phyloP scores from a whole-genome alignment of 2,329 filamentous ascomycete genomes.

The Aspergillus arachidicola region DNA sequence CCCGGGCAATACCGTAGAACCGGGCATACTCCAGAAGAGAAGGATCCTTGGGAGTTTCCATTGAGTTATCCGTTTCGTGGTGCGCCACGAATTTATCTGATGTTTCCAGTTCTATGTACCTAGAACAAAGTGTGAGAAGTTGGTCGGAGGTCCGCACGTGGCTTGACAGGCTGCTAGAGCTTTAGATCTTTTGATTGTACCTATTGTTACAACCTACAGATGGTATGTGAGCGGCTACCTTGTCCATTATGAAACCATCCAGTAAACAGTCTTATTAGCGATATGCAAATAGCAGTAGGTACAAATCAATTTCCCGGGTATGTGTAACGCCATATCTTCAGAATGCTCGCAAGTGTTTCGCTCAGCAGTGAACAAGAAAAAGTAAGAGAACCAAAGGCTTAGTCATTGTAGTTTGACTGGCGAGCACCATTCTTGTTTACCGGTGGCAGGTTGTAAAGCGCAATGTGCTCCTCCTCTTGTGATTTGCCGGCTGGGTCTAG shows the following conservation, averaged over 20 bases:
- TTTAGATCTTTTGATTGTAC: not conserved
- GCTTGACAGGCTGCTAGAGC: not conserved
- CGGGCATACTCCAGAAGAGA: slow-evolving; percentile 52
- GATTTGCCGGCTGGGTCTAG: slow-evolving; percentile 49
- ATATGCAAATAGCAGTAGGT: not conserved
- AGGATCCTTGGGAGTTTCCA: slow-evolving; percentile 28
- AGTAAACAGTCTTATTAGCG: not conserved
- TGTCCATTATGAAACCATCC: not conserved
- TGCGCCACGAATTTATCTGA: not conserved
- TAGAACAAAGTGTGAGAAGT: not conserved
- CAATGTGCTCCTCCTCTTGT: slow-evolving; percentile 57
- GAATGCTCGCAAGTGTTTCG: slow-evolving; percentile 3
- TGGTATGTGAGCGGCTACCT: not conserved
- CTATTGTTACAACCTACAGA: not conserved
- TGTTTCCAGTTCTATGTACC: not conserved
- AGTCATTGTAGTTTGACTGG: slow-evolving; percentile 61
- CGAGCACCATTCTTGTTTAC: slow-evolving; percentile 60
- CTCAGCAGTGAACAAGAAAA: not conserved
- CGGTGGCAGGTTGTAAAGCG: slow-evolving; percentile 50
- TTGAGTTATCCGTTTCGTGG: not conserved
- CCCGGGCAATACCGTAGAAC: slow-evolving; percentile 44
- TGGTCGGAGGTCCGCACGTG: not conserved
- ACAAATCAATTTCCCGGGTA: slow-evolving; percentile 2
- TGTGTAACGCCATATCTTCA: slow-evolving; percentile 6
- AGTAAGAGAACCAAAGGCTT: not conserved